These are phyloP conservation scores for Termitomyces sp. DNA, from an alignment of 768 basidiomycete genomes.

Conservation along the genomic window DNA sequence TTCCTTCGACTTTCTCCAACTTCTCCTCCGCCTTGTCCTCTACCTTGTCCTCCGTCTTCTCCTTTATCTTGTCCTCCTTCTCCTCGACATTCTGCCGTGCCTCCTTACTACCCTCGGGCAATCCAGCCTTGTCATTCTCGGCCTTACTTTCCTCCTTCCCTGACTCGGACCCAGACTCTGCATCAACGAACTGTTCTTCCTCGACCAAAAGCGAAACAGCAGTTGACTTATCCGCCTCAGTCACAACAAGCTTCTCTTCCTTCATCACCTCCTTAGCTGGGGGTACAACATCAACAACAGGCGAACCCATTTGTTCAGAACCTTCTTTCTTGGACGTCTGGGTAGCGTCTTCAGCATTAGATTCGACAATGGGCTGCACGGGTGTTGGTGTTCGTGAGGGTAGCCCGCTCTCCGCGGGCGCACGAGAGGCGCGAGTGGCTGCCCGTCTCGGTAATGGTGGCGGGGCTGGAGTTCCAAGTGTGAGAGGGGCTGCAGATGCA, in stretches of 20 bases:
- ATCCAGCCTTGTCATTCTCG: background rate
- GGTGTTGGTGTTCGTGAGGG: constrained; percentile 25
- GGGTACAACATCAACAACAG: background rate
- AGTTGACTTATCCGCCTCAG: background rate
- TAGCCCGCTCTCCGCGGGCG: constrained; percentile 17
- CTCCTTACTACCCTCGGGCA: constrained; percentile 1
- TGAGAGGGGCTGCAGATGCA: constrained; percentile 4
- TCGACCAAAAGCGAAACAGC: background rate
- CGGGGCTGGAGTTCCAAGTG: constrained; percentile 23
- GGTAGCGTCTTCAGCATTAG: background rate
- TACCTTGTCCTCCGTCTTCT: background rate
- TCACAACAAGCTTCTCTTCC: background rate
- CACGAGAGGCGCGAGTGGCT: constrained; percentile 42
- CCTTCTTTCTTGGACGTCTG: background rate
- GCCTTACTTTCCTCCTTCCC: constrained; percentile 4
- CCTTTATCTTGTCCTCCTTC: background rate
- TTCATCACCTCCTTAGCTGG: background rate
- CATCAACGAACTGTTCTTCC: constrained; percentile 8
- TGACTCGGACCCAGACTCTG: constrained; percentile 1
- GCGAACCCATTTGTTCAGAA: background rate
- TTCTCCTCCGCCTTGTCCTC: constrained; percentile 1
- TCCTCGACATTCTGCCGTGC: background rate
- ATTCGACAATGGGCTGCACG: background rate
- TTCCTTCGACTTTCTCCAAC: background rate
- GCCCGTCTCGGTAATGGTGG: constrained; percentile 69